These are phyloP conservation scores for Pichia norvegensis DNA, from an alignment of 1,139 yeast species.

Conservation along the genomic window DNA sequence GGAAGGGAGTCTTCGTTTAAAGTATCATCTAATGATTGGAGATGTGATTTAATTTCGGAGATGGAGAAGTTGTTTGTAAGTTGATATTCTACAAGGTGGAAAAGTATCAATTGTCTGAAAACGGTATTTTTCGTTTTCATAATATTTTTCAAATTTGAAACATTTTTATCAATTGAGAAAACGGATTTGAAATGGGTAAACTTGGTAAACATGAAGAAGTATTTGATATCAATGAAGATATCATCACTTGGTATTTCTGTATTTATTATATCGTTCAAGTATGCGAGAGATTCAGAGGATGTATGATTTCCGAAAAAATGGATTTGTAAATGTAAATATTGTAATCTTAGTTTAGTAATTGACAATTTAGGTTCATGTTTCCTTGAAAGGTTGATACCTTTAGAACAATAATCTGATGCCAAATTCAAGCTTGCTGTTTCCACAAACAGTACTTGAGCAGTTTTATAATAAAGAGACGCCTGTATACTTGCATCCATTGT, in stretches of 20 bases:
- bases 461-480: conserved; percentile 30
- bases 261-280: conserved; percentile 27
- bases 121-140: conserved; percentile 17
- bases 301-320: conserved; percentile 22
- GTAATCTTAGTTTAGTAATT: conserved; percentile 26
- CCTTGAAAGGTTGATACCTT: conserved; percentile 33
- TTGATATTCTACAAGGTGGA: conserved; percentile 10
- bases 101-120: conserved; percentile 21
- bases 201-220: conserved; percentile 30
- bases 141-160: conserved; percentile 27
- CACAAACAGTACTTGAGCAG: conserved; percentile 33
- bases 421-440: conserved; percentile 36
- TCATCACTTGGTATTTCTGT: conserved; percentile 17
- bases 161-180: conserved; percentile 26
- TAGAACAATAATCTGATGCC: conserved; percentile 36
- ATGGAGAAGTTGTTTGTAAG: conserved; percentile 5
- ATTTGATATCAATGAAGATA: conserved; percentile 14
- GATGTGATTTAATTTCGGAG: conserved; percentile 21
- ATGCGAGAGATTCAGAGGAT: conserved; percentile 27
- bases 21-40: background rate
- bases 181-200: conserved; percentile 27
- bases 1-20: conserved; percentile 17
- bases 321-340: conserved; percentile 33
- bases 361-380: conserved; percentile 21
- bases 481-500: conserved; percentile 30